These are phyloP conservation scores for Clathrospora elynae DNA, from an alignment of 2,329 filamentous ascomycete genomes.

Conservation along the genomic window DNA sequence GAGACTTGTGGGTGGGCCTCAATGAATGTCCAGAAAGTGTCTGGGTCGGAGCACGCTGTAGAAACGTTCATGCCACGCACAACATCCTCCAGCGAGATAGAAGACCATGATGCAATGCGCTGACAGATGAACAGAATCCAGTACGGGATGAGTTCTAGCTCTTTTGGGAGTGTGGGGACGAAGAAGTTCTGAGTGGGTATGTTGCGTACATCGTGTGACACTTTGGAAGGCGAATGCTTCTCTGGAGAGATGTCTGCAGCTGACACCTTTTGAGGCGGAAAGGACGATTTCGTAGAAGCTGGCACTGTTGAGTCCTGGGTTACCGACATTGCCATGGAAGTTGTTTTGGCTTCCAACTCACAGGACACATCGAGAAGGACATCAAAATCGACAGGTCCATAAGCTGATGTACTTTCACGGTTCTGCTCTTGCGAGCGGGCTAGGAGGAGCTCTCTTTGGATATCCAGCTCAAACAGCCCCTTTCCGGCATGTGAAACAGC, in stretches of 20 bases:
- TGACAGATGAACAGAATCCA: slow-evolving; percentile 43
- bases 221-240: slow-evolving; percentile 21
- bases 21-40: slow-evolving; percentile 30
- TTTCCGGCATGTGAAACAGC: slow-evolving; percentile 11
- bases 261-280: neutral
- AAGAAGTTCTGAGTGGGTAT: slow-evolving; percentile 40
- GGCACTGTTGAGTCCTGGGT: neutral
- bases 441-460: slow-evolving; percentile 6
- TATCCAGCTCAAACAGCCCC: slow-evolving; percentile 7
- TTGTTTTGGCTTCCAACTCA: slow-evolving; percentile 16
- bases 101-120: slow-evolving; percentile 29
- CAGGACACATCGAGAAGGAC: slow-evolving; percentile 19
- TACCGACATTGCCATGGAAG: neutral
- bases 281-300: neutral
- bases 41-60: slow-evolving; percentile 13
- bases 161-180: slow-evolving; percentile 19
- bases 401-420: slow-evolving; percentile 30
- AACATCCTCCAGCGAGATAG: slow-evolving; percentile 20
- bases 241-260: neutral
- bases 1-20: neutral
- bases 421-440: slow-evolving; percentile 18
- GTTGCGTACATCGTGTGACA: slow-evolving; percentile 33
- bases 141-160: slow-evolving; percentile 32
- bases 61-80: slow-evolving; percentile 15
- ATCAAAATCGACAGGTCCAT: slow-evolving; percentile 35